Percentiles rank a stretch among this genome's conserved stretches.
Conservation (phyloP, 148 eudicot species). For the Bassia scoparia region DNA sequence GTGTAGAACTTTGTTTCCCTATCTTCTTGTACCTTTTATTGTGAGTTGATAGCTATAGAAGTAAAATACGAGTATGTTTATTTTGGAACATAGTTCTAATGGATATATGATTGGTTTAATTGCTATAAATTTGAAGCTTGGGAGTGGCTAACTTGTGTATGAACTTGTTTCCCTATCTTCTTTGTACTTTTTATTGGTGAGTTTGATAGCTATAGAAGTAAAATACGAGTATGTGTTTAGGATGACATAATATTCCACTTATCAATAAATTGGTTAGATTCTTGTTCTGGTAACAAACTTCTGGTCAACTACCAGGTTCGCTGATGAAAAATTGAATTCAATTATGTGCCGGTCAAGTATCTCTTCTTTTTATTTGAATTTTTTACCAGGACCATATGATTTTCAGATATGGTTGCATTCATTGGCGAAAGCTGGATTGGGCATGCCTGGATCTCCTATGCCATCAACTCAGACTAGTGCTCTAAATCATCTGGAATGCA, state of each 20-base stretch:
- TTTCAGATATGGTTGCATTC: slow-evolving; percentile 69
- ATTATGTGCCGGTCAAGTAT: not conserved
- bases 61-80: not conserved
- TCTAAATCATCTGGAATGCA: slow-evolving; percentile 49
- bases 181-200: not conserved
- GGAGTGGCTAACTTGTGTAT: not conserved
- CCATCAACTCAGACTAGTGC: slow-evolving; percentile 45
- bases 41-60: not conserved
- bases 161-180: not conserved
- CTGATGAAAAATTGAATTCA: not conserved
- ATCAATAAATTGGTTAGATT: not conserved
- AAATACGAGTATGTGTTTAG: not conserved
- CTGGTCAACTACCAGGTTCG: not conserved
- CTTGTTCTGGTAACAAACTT: not conserved
- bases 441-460: slow-evolving; percentile 72
- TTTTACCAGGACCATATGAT: slow-evolving; percentile 2
- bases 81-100: too few relatives aligned
- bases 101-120: too few relatives aligned
- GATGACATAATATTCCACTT: not conserved
- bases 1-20: not conserved
- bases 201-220: not conserved
- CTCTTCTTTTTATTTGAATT: not conserved
- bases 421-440: slow-evolving; percentile 55
- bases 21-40: not conserved
- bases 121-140: not conserved